Conservation (phyloP, 176 grass and related monocot species). For the Thinopyrum elongatum region DNA sequence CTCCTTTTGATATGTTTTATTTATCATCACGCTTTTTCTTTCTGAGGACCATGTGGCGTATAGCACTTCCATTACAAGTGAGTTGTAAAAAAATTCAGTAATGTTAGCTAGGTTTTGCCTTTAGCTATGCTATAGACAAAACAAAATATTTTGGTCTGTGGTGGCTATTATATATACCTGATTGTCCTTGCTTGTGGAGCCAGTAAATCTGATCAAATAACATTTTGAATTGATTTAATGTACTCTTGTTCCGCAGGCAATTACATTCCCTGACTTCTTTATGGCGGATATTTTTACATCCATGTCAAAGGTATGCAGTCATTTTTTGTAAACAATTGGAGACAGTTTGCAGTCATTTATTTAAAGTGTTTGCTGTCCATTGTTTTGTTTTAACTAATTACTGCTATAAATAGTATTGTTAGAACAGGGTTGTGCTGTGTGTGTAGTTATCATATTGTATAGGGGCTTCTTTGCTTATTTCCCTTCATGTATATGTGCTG, state of each 20-base stretch:
- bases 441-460: too few species aligned
- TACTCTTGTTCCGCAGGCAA: constrained; percentile 51
- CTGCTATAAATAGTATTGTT: constrained; percentile 2
- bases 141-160: not conserved
- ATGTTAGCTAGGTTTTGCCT: constrained; percentile 1
- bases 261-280: constrained; percentile 98
- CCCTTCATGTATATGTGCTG: too few species aligned
- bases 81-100: constrained; percentile 29
- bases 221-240: constrained; percentile 16
- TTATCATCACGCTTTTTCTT: constrained; percentile 90
- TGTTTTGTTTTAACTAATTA: not conserved
- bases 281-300: constrained; percentile 99
- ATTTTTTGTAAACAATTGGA: constrained; percentile 7
- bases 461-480: too few species aligned
- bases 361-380: not conserved
- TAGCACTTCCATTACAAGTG: constrained; percentile 92
- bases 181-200: constrained; percentile 2
- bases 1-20: constrained; percentile 97
- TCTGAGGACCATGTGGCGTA: constrained; percentile 80
- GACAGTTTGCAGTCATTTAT: constrained; percentile 50
- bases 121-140: constrained; percentile 14
- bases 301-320: constrained; percentile 84
- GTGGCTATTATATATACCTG: not conserved
- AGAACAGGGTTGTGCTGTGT: too few species aligned
- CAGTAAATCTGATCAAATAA: not conserved